Evolutionary conservation across 2,329 filamentous ascomycete genomes (phyloP), one percentile per base, ranked within the genome.

Genomic region (Ambrosiella cleistominuta): DNA sequence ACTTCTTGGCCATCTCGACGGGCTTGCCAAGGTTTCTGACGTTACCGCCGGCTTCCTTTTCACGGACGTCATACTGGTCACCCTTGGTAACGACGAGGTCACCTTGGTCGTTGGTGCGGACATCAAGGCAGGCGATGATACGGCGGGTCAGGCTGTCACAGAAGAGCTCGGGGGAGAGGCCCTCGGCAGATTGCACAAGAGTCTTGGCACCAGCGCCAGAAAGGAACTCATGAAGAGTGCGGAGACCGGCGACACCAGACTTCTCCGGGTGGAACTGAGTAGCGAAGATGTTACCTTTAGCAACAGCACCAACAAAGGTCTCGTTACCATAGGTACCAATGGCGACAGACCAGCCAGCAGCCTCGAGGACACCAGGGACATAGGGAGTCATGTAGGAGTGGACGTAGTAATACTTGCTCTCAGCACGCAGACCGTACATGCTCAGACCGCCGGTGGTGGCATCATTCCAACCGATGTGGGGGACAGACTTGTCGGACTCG

Each of bases 221-320:
- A 38, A 97, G 73, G 69, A 98, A 98, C 5, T 91, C 85, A 64
- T 85, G 85, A 63, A 98, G 66, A 0, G 94, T 85, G 37, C 88
- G 78, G 61, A 97, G 72, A 9, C 93, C 93, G 2, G 93, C 91
- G 15, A 85, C 83, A 57, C 93, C 93, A 66, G 88, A 95, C 76
- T 98, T 98, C 68, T 98, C 93, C 0, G 93, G 93, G 72, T 98
- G 93, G 69, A 98, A 98, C 66, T 98, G 93, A 2, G 93, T 95
- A 2, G 85, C 90, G 60, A 95, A 81, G 19, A 97, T 72, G 68
- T 95, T 95, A 17, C 81, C 85, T 65, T 82, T 86, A 38, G 88
- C 87, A 45, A 98, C 78, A 15, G 91, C 93, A 52, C 93, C 93
- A 9, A 97, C 82, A 67, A 98, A 98, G 42, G 85, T 85, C 72